Percentiles rank a stretch among this genome's conserved stretches.
Evolutionary conservation across 768 basidiomycete species (phyloP).

Genomic region (Pleurotus sapidus): DNA sequence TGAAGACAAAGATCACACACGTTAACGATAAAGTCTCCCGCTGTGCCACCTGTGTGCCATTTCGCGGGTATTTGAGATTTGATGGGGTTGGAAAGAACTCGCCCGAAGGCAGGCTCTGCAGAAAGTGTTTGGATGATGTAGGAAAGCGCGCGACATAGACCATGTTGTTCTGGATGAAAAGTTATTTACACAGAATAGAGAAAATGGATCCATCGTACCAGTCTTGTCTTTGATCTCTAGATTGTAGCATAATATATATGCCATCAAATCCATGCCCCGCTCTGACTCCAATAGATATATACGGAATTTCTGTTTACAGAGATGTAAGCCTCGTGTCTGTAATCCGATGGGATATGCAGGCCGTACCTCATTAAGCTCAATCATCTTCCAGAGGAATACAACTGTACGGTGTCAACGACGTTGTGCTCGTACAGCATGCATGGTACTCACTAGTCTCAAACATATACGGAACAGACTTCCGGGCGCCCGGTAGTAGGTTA

Average conservation of each 20-base stretch:
- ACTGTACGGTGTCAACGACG: conserved; percentile 37
- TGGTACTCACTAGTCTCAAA: conserved; percentile 71
- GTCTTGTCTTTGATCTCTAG: conserved; percentile 94
- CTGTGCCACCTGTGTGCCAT: conserved; percentile 70
- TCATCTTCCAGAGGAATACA: conserved; percentile 84
- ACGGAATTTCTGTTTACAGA: conserved; percentile 76
- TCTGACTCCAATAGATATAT: conserved; percentile 79
- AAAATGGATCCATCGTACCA: conserved; percentile 44
- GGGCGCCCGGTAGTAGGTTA: conserved; percentile 82
- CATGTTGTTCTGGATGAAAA: conserved; percentile 71
- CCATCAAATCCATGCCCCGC: conserved; percentile 72
- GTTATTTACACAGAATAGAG: too few relatives aligned
- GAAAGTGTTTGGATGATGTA: conserved; percentile 93
- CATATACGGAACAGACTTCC: conserved; percentile 77
- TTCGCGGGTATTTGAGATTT: conserved; percentile 70
- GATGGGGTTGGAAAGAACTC: conserved; percentile 62
- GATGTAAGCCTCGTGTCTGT: not conserved
- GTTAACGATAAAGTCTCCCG: conserved; percentile 86
- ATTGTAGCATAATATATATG: conserved; percentile 75
- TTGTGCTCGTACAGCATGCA: not conserved
- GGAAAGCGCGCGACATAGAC: conserved; percentile 82
- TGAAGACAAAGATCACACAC: conserved; percentile 38
- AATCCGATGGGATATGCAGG: not conserved
- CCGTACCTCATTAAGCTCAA: conserved; percentile 88
- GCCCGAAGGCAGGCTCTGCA: conserved; percentile 76